Conservation (phyloP, 176 grass and related monocot species). For the Otatea glauca region DNA sequence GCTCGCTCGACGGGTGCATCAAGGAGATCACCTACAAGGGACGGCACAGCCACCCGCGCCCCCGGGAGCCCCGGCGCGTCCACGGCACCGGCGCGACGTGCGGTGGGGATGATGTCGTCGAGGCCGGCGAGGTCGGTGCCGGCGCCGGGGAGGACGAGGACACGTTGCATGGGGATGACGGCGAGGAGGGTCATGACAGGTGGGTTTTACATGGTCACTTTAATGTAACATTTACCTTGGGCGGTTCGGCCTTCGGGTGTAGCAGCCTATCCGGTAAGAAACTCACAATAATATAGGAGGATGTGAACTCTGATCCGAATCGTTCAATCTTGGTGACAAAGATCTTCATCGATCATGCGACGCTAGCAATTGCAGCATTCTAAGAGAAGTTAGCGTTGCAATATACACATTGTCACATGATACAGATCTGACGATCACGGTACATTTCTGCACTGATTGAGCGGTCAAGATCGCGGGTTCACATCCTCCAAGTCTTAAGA, state of each 20-base stretch:
- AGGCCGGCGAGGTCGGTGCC: too few species aligned
- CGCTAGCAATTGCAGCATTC: background rate
- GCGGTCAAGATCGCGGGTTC: background rate
- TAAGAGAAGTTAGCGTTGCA: background rate
- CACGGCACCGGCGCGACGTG: background rate
- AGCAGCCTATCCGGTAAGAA: background rate
- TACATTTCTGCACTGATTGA: background rate
- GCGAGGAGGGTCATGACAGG: constrained; percentile 25
- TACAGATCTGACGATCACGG: background rate
- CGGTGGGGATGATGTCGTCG: background rate
- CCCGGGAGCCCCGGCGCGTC: constrained; percentile 8
- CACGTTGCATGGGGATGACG: constrained; percentile 31
- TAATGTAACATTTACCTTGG: background rate
- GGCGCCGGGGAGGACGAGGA: background rate
- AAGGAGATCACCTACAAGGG: constrained; percentile 89
- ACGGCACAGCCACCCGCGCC: constrained; percentile 61
- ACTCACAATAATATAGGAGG: background rate
- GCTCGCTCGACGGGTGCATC: constrained; percentile 70
- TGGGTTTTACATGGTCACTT: background rate
- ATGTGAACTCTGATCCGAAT: background rate
- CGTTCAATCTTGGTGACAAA: background rate
- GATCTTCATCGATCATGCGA: background rate
- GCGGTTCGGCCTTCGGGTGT: background rate
- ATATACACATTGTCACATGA: background rate
- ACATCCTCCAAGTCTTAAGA: background rate